Conservation (phyloP, 2,329 filamentous ascomycete species). For the Ophiosphaerella narmari region DNA sequence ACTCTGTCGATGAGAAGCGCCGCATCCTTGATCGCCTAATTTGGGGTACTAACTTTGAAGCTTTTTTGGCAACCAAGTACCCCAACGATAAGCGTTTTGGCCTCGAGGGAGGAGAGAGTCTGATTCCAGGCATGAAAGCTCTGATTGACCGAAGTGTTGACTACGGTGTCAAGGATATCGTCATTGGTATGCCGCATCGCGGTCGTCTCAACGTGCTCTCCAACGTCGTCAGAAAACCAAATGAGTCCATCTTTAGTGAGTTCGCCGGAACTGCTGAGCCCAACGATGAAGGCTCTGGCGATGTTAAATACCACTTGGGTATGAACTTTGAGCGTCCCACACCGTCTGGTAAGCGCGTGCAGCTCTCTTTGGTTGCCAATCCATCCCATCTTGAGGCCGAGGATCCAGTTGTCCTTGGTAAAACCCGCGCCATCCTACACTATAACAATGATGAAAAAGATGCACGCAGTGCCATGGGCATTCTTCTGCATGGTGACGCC, state of each 20-base stretch:
- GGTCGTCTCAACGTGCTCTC: conserved; percentile 96
- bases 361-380: conserved; percentile 97
- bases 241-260: conserved; percentile 99
- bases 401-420: conserved; percentile 95
- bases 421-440: conserved; percentile 97
- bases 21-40: conserved; percentile 96
- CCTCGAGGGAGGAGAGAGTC: conserved; percentile 93
- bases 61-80: conserved; percentile 95
- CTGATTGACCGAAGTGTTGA: conserved; percentile 98
- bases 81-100: conserved; percentile 99
- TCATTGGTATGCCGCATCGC: conserved; percentile 99
- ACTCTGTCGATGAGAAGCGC: conserved; percentile 97
- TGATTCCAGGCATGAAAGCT: conserved; percentile 99
- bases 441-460: conserved; percentile 96
- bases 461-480: conserved; percentile 89
- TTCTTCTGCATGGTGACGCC: conserved; percentile 94
- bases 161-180: conserved; percentile 97
- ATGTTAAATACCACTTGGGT: conserved; percentile 98
- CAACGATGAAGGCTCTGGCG: conserved; percentile 93
- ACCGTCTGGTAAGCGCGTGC: conserved; percentile 97
- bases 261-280: conserved; percentile 87
- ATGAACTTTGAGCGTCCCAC: conserved; percentile 99
- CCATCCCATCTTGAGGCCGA: conserved; percentile 98
- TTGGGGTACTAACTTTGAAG: conserved; percentile 97
- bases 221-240: conserved; percentile 98